Evolutionary conservation across 1,284 basidiomycete species (phyloP), one percentile per base, ranked within the genome.

Genomic region (Sanghuangporus sanghuang): DNA sequence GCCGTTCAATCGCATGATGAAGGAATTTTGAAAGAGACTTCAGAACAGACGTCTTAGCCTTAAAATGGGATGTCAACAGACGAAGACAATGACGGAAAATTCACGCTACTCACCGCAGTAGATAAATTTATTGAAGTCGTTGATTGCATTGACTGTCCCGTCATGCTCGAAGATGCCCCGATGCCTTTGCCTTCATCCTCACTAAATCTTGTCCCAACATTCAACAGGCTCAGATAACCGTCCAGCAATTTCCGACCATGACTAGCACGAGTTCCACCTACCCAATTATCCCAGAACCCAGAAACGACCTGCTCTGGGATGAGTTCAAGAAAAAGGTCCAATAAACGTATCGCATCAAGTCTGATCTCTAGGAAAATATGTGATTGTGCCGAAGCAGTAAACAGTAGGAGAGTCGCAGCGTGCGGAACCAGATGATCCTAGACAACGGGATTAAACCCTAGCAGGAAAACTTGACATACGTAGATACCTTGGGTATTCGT

Each of bases 351-450:
- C 0, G 95, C 94, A 72, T 98, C 96, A 52, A 98, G 82, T 8
- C 95, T 84, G 64, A 98, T 92, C 70, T 96, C 93, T 8, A 95
- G 94, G 73, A 95, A 96, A 63, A 99, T 97, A 71, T 97, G 92
- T 0, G 93, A 95, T 73, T 97, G 89, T 0, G 94, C 94, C 3
- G 96, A 96, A 1, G 93, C 88, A 0, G 89, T 87, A 73, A 95
- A 97, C 12, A 98, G 83, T 16, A 96, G 78, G 1, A 97, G 78
- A 0, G 87, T 71, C 0, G 89, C 81, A 3, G 87, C 81, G 72
- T 94, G 93, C 6, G 90, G 93, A 3, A 78, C 70, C 1, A 94
- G 75, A 61, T 85, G 82, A 59, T 85, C 81, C 92, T 89, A 66
- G 59, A n/a, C 55, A 61, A 54, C 57, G 57, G 46, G 62, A 18